Evolutionary conservation across 306 rosid species (phyloP), one percentile per base, ranked within the genome.

Genomic region (Aeschynomene evenia): DNA sequence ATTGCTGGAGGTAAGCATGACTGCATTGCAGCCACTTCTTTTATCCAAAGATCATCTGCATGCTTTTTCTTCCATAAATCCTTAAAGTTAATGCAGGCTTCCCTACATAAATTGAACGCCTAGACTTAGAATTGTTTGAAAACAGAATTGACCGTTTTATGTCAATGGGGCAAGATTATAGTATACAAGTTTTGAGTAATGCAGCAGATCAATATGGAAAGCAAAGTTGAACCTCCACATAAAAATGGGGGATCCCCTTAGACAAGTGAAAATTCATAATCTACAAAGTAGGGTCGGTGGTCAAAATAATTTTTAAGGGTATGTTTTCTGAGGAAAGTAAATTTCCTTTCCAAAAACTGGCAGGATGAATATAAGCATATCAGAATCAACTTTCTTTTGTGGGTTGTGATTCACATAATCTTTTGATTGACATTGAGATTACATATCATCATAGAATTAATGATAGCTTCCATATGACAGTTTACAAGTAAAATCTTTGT

Each of bases 11-110:
- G 85, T 63, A 78, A 71, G 69, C 69, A 74, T 67, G 88, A 74
- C 55, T 84, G 81, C 81, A 81, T 52, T 57, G 88, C 85, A 43
- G 88, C 85, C 6, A 84, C 80, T 81, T 84, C 88, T 75, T 84
- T 49, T 68, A 84, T 72, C 85, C 85, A 84, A 66, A 77, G 83
- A 71, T 72, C 85, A 71, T 84, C 85, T 18, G 61, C 83, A 55
- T 78, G 83, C 63, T 84, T 84, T 74, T 81, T 80, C 77, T 80
- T 78, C 83, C 88, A 84, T 54, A 81, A 63, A n/a, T 84, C 85
- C 81, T 74, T 80, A 48, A 74, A 81, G 57, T 76, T 79, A 42
- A 71, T 50, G 81, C 88, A 80, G 59, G 88, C 88, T 66, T 81
- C 88, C 80, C 88, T 84, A 53, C 58, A 77, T n/a, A 70, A 16